Evolutionary conservation across 164 flowering plant genomes (phyloP).

Genomic region (Cinnamomum micranthum): DNA sequence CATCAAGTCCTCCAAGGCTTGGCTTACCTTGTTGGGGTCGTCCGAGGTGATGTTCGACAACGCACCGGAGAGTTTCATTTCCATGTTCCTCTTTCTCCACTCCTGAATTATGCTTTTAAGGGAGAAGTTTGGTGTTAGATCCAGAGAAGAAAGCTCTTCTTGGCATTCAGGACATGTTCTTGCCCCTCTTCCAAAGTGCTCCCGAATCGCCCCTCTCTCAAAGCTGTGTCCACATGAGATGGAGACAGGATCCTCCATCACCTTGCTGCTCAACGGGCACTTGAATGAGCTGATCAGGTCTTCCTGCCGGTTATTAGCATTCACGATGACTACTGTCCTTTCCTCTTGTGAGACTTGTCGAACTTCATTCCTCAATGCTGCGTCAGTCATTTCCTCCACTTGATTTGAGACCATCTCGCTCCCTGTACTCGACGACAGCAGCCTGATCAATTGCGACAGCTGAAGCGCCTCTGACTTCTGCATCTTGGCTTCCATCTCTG

Average conservation of each 20-base stretch:
- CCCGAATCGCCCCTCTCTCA: conserved; percentile 19
- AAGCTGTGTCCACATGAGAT: conserved; percentile 24
- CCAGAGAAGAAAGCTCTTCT: conserved; percentile 15
- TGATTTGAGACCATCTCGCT: background rate
- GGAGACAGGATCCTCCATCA: conserved; percentile 25
- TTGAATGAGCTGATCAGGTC: conserved; percentile 7
- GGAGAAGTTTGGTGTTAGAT: conserved; percentile 17
- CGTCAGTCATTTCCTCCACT: background rate
- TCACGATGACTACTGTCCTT: background rate
- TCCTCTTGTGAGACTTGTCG: too few relatives aligned
- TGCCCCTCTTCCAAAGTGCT: conserved; percentile 18
- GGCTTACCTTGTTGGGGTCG: conserved; percentile 6
- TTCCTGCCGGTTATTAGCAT: background rate
- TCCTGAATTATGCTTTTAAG: conserved; percentile 17
- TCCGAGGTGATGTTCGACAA: conserved; percentile 13
- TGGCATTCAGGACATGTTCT: conserved; percentile 22
- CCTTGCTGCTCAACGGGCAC: conserved; percentile 16
- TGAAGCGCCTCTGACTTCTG: conserved; percentile 20
- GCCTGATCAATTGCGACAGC: conserved; percentile 21
- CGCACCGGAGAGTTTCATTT: conserved; percentile 14
- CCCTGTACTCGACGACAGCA: conserved; percentile 12
- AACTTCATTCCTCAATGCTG: background rate
- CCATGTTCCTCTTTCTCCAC: conserved; percentile 21
- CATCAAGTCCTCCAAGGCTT: conserved; percentile 19
- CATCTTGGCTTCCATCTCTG: conserved; percentile 23